Percentiles rank a stretch among this genome's conserved stretches.
phyloP scores from a whole-genome alignment of 495 filamentous ascomycete species.

The Xylaria castorea region DNA sequence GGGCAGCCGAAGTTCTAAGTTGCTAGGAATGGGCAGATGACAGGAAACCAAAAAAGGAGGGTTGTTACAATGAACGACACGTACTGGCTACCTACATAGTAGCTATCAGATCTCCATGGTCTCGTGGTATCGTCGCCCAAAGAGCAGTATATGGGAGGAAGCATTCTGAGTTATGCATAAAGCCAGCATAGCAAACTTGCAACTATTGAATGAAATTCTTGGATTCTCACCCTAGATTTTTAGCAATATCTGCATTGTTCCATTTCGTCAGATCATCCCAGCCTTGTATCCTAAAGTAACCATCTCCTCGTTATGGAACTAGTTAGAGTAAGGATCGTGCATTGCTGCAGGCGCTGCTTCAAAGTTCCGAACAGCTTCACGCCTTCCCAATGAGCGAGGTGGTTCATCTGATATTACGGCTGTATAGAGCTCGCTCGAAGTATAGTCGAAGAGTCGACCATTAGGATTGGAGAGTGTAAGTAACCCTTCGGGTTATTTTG shows the following conservation, averaged over 20 bases:
- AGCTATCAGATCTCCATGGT: background rate
- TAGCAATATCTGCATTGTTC: background rate
- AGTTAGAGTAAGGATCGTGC: background rate
- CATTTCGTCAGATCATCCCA: background rate
- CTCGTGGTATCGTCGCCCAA: background rate
- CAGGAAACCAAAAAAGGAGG: background rate
- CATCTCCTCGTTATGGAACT: background rate
- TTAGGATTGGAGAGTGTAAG: too few relatives aligned
- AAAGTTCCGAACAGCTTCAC: background rate
- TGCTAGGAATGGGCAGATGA: background rate
- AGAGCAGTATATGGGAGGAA: background rate
- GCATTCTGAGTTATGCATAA: background rate
- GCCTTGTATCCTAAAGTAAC: background rate
- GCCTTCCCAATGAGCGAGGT: background rate
- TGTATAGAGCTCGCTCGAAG: background rate
- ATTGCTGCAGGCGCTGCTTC: background rate
- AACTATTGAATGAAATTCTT: slow-evolving; percentile 1
- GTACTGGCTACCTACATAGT: background rate
- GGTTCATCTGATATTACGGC: background rate
- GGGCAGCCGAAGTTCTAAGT: background rate
- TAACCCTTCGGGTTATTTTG: too few relatives aligned
- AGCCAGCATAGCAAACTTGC: background rate
- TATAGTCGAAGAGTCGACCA: background rate
- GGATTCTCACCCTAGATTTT: background rate
- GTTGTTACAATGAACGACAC: background rate